Percentiles rank a stretch among this genome's conserved stretches.
Evolutionary conservation across 106 monocot species (phyloP).

Genomic region (Chionographis japonica): DNA sequence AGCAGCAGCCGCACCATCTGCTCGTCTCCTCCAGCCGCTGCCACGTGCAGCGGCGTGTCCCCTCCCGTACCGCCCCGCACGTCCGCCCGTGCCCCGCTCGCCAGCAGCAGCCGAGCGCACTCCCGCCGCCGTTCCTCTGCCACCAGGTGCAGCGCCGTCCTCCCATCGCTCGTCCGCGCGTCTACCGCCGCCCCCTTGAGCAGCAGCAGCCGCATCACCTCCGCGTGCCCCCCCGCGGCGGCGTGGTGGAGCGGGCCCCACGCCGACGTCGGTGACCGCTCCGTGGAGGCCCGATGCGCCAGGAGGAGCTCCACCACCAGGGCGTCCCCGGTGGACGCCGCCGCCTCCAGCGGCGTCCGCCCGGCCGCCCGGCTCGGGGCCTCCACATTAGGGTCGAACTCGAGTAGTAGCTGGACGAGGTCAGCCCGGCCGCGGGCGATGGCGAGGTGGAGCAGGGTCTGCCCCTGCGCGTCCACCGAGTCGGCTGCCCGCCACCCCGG

Average conservation of each 20-base stretch:
- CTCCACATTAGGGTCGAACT: constrained; percentile 15
- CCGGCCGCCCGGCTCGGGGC: background rate
- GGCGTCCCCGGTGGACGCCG: constrained; percentile 10
- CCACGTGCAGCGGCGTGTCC: constrained; percentile 12
- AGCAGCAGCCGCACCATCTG: constrained; percentile 9
- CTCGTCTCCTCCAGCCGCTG: constrained; percentile 15
- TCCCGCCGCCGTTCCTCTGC: constrained; percentile 6
- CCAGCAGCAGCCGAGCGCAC: constrained; percentile 13
- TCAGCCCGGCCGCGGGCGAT: constrained; percentile 8
- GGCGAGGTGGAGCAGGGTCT: constrained; percentile 12
- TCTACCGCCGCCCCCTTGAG: constrained; percentile 4
- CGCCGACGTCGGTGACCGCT: background rate
- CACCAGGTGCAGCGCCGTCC: constrained; percentile 25
- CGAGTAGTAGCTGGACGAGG: constrained; percentile 20
- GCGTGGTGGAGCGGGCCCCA: constrained; percentile 18
- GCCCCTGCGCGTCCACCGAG: constrained; percentile 8
- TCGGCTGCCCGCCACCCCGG: constrained; percentile 18
- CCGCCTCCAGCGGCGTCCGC: constrained; percentile 17
- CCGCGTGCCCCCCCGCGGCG: constrained; percentile 6
- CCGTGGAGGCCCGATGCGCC: background rate
- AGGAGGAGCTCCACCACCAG: constrained; percentile 18
- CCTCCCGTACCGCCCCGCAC: constrained; percentile 13
- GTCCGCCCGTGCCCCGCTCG: constrained; percentile 3
- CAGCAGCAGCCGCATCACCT: constrained; percentile 17
- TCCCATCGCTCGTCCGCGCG: constrained; percentile 5